phyloP scores from a whole-genome alignment of 257 asterid species.

The Striga asiatica region DNA sequence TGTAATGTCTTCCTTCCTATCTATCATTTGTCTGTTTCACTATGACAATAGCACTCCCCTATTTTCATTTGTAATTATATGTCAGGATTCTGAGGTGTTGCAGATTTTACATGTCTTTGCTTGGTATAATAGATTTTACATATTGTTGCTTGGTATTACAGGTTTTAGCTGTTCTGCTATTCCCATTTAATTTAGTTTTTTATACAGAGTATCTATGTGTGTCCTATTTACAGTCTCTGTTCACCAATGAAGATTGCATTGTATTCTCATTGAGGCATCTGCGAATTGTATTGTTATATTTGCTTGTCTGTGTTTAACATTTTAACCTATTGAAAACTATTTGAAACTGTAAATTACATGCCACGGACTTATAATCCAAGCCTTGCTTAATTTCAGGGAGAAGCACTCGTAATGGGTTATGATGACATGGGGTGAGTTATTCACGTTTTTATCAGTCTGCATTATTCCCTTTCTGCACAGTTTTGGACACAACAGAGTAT shows the following conservation, averaged over 20 bases:
- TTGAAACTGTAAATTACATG: slow-evolving; percentile 3
- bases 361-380: slow-evolving; percentile 19
- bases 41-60: neutral
- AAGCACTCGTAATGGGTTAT: slow-evolving; percentile 97
- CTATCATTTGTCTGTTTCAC: slow-evolving; percentile 11
- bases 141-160: too few relatives aligned
- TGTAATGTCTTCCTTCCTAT: slow-evolving; percentile 33
- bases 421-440: slow-evolving; percentile 97
- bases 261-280: slow-evolving; percentile 8
- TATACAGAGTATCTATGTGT: neutral
- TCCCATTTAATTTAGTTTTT: neutral
- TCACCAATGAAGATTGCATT: slow-evolving; percentile 1
- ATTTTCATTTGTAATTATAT: slow-evolving; percentile 9
- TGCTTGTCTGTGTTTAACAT: slow-evolving; percentile 3
- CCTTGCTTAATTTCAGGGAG: slow-evolving; percentile 62
- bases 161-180: neutral
- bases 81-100: too few relatives aligned
- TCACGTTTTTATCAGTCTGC: slow-evolving; percentile 6
- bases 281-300: neutral
- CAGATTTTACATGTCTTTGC: too few relatives aligned
- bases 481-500: neutral
- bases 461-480: slow-evolving; percentile 1
- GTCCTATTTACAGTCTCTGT: neutral
- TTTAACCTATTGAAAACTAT: slow-evolving; percentile 1
- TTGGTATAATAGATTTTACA: too few relatives aligned